These are phyloP conservation scores for Parasarocladium wereldwijsianum DNA, from an alignment of 2,329 filamentous ascomycete genomes.

Conservation along the genomic window DNA sequence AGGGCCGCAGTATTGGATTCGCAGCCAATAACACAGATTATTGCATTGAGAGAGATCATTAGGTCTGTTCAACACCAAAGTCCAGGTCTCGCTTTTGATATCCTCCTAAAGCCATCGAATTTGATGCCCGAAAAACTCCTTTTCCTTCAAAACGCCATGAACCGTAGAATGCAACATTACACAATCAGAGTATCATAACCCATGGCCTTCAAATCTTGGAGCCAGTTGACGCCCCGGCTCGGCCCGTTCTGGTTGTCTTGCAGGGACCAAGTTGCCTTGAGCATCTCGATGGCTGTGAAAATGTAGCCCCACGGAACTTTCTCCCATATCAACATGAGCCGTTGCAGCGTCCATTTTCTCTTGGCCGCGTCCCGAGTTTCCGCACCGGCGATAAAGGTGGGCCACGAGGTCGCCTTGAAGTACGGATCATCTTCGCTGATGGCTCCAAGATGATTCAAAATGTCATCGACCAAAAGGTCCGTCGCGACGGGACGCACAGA, in stretches of 20 bases:
- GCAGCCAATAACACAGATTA: too few relatives aligned
- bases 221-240: constrained; percentile 19
- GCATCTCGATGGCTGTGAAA: constrained; percentile 32
- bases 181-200: constrained; percentile 32
- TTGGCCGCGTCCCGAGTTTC: constrained; percentile 32
- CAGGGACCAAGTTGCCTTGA: constrained; percentile 30
- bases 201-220: constrained; percentile 26
- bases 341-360: constrained; percentile 35
- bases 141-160: neutral
- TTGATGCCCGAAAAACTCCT: neutral
- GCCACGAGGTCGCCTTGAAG: constrained; percentile 47
- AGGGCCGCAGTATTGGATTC: too few relatives aligned
- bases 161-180: constrained; percentile 11
- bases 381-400: constrained; percentile 41
- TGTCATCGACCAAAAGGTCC: constrained; percentile 30
- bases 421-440: constrained; percentile 33
- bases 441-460: constrained; percentile 32
- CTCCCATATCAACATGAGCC: constrained; percentile 27
- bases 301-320: constrained; percentile 36
- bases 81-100: too few relatives aligned
- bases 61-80: too few relatives aligned
- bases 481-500: constrained; percentile 23
- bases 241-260: constrained; percentile 17
- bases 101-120: neutral
- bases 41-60: too few relatives aligned